These are phyloP conservation scores for Acacia confusa DNA, from an alignment of 306 rosid species.

Conservation along the genomic window DNA sequence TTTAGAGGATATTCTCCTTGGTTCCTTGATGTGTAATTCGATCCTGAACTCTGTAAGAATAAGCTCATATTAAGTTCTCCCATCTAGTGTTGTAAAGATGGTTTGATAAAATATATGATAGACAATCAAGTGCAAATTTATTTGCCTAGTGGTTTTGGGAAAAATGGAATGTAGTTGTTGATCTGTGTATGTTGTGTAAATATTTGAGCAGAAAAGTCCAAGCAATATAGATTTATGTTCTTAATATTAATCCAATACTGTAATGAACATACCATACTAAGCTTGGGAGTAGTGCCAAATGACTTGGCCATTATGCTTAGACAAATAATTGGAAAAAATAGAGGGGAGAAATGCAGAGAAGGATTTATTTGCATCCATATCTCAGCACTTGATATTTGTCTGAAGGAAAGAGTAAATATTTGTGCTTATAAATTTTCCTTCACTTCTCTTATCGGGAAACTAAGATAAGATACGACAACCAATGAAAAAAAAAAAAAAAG, in stretches of 20 bases:
- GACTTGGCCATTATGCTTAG: background rate
- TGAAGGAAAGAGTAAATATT: background rate
- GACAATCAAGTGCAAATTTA: background rate
- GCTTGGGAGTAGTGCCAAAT: background rate
- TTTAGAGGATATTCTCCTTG: slow-evolving; percentile 11
- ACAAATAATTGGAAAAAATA: background rate
- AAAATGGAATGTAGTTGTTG: background rate
- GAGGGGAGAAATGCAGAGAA: background rate
- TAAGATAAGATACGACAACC: background rate
- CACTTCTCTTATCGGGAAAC: background rate
- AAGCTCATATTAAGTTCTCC: slow-evolving; percentile 14
- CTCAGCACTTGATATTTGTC: background rate
- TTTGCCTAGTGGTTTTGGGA: background rate
- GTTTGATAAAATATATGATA: background rate
- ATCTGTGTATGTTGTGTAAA: background rate
- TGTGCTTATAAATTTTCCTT: slow-evolving; percentile 4
- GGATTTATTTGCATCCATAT: background rate
- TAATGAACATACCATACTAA: background rate
- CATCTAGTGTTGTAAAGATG: background rate
- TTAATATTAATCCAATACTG: background rate
- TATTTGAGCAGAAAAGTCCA: background rate
- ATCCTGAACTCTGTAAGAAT: background rate
- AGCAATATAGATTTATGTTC: background rate
- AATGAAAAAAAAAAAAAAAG: background rate
- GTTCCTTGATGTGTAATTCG: background rate